Percentiles rank a stretch among this genome's conserved stretches.
These are phyloP conservation scores for Salix suchowensis DNA, from an alignment of 345 rosid species.

Conservation along the genomic window DNA sequence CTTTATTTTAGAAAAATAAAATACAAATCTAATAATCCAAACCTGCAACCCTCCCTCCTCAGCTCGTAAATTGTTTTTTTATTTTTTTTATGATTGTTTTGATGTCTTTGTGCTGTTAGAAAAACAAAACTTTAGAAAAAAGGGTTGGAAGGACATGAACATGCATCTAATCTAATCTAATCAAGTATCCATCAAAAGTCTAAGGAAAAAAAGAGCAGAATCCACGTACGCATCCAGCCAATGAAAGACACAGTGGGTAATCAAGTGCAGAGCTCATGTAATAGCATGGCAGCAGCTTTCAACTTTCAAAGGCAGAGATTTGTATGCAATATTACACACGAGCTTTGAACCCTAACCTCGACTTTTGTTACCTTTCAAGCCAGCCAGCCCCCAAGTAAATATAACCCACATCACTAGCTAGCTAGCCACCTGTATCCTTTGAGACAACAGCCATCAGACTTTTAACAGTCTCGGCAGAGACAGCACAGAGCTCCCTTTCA, in stretches of 20 bases:
- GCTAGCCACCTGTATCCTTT: background rate
- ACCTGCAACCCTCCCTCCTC: too few species aligned
- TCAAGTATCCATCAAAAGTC: slow-evolving; percentile 32
- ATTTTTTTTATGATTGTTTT: too few species aligned
- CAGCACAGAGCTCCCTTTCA: background rate
- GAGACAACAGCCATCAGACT: background rate
- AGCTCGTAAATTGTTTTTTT: too few species aligned
- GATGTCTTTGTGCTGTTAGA: too few species aligned
- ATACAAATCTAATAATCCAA: background rate
- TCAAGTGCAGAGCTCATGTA: background rate
- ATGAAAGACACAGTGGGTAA: background rate
- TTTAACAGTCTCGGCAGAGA: background rate
- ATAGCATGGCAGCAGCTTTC: too few species aligned
- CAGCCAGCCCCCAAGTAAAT: slow-evolving; percentile 2
- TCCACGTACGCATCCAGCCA: slow-evolving; percentile 6
- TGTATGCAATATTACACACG: too few species aligned
- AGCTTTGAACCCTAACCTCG: background rate
- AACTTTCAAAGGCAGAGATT: too few species aligned
- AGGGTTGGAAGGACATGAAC: background rate
- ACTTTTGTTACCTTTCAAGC: background rate
- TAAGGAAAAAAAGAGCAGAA: background rate
- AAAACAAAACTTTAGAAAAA: background rate
- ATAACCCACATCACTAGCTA: too few species aligned
- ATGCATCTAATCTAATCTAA: slow-evolving; percentile 20
- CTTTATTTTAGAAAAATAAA: too few species aligned